These are phyloP conservation scores for Xylariales sp. DNA, from an alignment of 2,329 filamentous ascomycete genomes.

Conservation along the genomic window DNA sequence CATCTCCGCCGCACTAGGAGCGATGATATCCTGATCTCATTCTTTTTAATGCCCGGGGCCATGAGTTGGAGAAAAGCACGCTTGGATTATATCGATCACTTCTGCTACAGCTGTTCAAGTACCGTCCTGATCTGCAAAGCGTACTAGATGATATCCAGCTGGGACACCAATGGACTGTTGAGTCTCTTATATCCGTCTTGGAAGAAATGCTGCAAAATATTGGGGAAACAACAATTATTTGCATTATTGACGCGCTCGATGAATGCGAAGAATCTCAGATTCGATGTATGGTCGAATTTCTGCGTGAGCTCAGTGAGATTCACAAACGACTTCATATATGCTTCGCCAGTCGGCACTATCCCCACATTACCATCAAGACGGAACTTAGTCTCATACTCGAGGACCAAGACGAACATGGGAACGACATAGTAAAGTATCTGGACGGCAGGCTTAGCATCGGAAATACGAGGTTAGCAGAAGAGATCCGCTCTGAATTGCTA, in stretches of 20 bases:
- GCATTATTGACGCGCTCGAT: constrained; percentile 17
- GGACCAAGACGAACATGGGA: constrained; percentile 14
- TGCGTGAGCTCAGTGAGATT: constrained; percentile 1
- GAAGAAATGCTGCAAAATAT: constrained; percentile 5
- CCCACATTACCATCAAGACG: constrained; percentile 28
- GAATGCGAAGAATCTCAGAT: constrained; percentile 14
- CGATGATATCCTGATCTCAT: constrained; percentile 21
- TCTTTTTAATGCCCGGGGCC: constrained; percentile 46
- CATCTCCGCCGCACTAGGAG: not conserved
- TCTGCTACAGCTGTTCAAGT: constrained; percentile 36
- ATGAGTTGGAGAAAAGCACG: constrained; percentile 35
- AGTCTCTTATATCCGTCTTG: constrained; percentile 8
- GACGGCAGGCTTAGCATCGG: constrained; percentile 20
- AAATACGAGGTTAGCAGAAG: constrained; percentile 7
- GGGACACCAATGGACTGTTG: not conserved
- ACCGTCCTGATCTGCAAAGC: constrained; percentile 22
- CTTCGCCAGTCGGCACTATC: constrained; percentile 36
- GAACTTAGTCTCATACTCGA: constrained; percentile 22
- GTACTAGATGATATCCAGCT: constrained; percentile 16
- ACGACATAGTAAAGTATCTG: constrained; percentile 24
- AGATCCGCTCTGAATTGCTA: constrained; percentile 20
- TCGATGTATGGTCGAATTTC: constrained; percentile 13
- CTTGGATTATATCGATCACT: constrained; percentile 44
- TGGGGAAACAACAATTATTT: constrained; percentile 5
- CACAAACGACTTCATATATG: constrained; percentile 7